Evolutionary conservation across 257 asterid species (phyloP).

Genomic region (Agastache rugosa): DNA sequence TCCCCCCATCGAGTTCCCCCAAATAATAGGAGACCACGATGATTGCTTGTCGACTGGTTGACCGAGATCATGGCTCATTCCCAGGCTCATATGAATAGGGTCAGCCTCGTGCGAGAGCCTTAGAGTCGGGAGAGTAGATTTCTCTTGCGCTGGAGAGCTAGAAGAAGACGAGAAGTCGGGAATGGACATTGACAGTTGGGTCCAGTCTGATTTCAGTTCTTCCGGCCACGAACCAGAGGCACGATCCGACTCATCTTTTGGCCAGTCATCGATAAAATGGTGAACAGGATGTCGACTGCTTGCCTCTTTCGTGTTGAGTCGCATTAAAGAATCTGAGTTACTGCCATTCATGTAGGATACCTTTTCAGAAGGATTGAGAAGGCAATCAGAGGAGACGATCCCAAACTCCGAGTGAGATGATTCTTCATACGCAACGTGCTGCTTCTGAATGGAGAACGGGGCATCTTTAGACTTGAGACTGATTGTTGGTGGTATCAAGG

Average conservation of each 20-base stretch:
- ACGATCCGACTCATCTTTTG: constrained; percentile 56
- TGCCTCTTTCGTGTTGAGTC: constrained; percentile 47
- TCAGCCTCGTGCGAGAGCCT: constrained; percentile 62
- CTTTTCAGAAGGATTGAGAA: constrained; percentile 65
- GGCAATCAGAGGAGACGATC: constrained; percentile 63
- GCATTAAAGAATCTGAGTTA: constrained; percentile 51
- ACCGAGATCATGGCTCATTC: constrained; percentile 38
- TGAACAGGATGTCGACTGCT: constrained; percentile 52
- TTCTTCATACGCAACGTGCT: constrained; percentile 47
- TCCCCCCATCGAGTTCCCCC: constrained; percentile 84
- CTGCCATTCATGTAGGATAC: constrained; percentile 50
- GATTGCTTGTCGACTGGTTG: constrained; percentile 51
- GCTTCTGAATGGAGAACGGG: constrained; percentile 55
- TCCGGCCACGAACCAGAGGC: constrained; percentile 60
- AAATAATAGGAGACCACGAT: constrained; percentile 64
- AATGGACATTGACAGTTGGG: constrained; percentile 91
- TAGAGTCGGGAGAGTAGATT: constrained; percentile 55
- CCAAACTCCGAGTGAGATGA: constrained; percentile 60
- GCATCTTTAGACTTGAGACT: constrained; percentile 48
- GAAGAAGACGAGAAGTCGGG: constrained; percentile 76
- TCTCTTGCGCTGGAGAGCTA: constrained; percentile 56
- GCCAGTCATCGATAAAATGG: constrained; percentile 72
- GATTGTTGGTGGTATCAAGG: constrained; percentile 43
- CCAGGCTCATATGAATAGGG: constrained; percentile 67
- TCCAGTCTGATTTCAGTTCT: constrained; percentile 77